Percentiles rank a stretch among this genome's conserved stretches.
These are phyloP conservation scores for Tolypocladium inflatum DNA, from an alignment of 2,329 filamentous ascomycete species.

Conservation along the genomic window DNA sequence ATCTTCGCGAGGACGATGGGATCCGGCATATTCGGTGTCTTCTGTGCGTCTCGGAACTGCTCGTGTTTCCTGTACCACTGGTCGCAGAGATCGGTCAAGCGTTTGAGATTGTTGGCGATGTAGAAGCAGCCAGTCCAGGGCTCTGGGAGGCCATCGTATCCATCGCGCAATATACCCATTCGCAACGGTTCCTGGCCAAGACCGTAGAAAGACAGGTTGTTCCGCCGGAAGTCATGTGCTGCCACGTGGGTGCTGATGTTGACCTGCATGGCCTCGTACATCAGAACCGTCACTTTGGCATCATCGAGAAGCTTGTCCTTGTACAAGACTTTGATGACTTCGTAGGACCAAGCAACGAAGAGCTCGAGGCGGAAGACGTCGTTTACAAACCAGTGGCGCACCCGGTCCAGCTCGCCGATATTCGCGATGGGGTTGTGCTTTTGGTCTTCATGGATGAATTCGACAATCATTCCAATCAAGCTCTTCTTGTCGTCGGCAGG, in stretches of 20 bases:
- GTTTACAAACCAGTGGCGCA: slow-evolving; percentile 80
- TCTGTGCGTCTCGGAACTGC: slow-evolving; percentile 18
- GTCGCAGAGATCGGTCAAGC: slow-evolving; percentile 47
- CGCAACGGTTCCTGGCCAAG: slow-evolving; percentile 57
- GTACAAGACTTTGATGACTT: slow-evolving; percentile 64
- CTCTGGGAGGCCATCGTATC: slow-evolving; percentile 62
- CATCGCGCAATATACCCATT: slow-evolving; percentile 51
- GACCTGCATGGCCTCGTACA: slow-evolving; percentile 58
- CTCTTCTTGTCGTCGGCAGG: slow-evolving; percentile 55
- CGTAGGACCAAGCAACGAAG: slow-evolving; percentile 70
- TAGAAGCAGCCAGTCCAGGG: slow-evolving; percentile 75
- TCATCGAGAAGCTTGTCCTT: slow-evolving; percentile 50
- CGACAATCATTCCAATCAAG: slow-evolving; percentile 64
- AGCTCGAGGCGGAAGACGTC: slow-evolving; percentile 64
- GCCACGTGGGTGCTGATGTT: slow-evolving; percentile 46
- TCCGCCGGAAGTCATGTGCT: slow-evolving; percentile 64
- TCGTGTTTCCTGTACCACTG: slow-evolving; percentile 44
- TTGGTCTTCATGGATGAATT: slow-evolving; percentile 66
- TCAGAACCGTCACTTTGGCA: slow-evolving; percentile 41
- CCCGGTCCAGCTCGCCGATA: slow-evolving; percentile 63
- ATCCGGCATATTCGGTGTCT: slow-evolving; percentile 24
- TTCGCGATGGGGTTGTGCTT: slow-evolving; percentile 58
- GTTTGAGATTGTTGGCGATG: slow-evolving; percentile 52
- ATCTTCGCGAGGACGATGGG: slow-evolving; percentile 33
- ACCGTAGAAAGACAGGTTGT: slow-evolving; percentile 63